Percentiles rank a stretch among this genome's conserved stretches.
Evolutionary conservation across 2,329 filamentous ascomycete species (phyloP).

Genomic region (Fusarium sp.): DNA sequence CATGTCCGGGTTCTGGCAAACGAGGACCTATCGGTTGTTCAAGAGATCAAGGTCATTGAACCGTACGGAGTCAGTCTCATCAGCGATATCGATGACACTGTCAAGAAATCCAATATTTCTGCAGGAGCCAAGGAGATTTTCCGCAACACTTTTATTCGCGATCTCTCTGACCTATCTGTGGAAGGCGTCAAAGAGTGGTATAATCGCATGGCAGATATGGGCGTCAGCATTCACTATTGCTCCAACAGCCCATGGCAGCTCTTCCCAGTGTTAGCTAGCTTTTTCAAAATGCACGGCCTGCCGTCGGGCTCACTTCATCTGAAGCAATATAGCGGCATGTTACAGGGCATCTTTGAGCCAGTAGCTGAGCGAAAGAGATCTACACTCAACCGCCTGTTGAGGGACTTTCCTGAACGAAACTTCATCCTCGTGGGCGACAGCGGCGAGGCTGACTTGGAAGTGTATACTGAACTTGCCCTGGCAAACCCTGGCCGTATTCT

Average conservation of each 20-base stretch:
- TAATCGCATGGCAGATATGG: slow-evolving; percentile 76
- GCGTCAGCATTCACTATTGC: slow-evolving; percentile 93
- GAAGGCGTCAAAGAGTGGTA: slow-evolving; percentile 95
- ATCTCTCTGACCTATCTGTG: slow-evolving; percentile 82
- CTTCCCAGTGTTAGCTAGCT: slow-evolving; percentile 87
- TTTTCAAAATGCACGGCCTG: slow-evolving; percentile 81
- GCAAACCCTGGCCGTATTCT: slow-evolving; percentile 85
- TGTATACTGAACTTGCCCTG: slow-evolving; percentile 92
- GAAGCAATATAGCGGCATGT: slow-evolving; percentile 96
- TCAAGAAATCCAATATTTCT: slow-evolving; percentile 93
- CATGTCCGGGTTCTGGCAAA: slow-evolving; percentile 88
- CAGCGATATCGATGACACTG: slow-evolving; percentile 97
- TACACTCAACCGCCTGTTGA: slow-evolving; percentile 84
- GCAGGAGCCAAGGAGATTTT: slow-evolving; percentile 93
- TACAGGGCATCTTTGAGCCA: slow-evolving; percentile 97
- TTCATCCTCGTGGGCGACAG: slow-evolving; percentile 96
- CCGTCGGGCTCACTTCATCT: slow-evolving; percentile 92
- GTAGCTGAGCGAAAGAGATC: slow-evolving; percentile 94
- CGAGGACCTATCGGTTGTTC: slow-evolving; percentile 83
- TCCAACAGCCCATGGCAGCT: slow-evolving; percentile 99
- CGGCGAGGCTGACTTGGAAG: slow-evolving; percentile 95
- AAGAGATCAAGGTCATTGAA: slow-evolving; percentile 81
- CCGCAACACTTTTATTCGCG: slow-evolving; percentile 92
- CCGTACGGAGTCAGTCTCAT: slow-evolving; percentile 88
- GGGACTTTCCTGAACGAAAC: slow-evolving; percentile 87